Conservation (phyloP, 306 rosid species). For the Acmispon strigosus region DNA sequence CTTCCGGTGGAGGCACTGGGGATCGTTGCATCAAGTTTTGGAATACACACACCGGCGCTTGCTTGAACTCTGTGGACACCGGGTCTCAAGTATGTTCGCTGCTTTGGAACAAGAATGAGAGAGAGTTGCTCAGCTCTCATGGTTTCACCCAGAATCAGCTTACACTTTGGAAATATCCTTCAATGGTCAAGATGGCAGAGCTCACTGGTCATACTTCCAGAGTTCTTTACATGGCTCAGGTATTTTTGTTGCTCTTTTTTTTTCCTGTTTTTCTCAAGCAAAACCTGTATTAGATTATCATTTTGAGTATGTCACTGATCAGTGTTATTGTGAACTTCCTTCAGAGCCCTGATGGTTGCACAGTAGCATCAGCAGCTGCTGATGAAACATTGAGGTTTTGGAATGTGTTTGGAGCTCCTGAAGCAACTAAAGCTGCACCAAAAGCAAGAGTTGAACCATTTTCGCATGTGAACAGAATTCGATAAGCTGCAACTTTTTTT, state of each 20-base stretch:
- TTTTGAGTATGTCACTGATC: neutral
- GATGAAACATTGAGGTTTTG: constrained; percentile 54
- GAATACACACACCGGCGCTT: constrained; percentile 91
- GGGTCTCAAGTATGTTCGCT: constrained; percentile 85
- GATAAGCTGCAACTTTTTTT: neutral
- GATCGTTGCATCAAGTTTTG: constrained; percentile 75
- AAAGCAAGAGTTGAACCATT: constrained; percentile 41
- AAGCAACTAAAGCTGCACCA: constrained; percentile 32
- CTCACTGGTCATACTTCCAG: constrained; percentile 86
- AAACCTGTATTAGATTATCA: neutral
- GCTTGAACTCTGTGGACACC: constrained; percentile 78
- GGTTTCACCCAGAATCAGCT: constrained; percentile 71
- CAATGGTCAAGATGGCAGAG: constrained; percentile 85
- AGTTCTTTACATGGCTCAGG: constrained; percentile 75
- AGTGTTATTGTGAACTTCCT: neutral
- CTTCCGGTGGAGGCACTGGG: constrained; percentile 75
- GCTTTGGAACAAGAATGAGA: constrained; percentile 85
- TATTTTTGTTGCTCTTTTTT: neutral
- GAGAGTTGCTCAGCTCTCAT: constrained; percentile 85
- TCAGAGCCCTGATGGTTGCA: constrained; percentile 49
- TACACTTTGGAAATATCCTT: constrained; percentile 94
- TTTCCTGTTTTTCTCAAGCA: neutral
- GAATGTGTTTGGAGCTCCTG: constrained; percentile 58
- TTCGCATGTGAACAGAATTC: constrained; percentile 31
- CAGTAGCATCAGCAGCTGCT: constrained; percentile 56